Evolutionary conservation across 768 basidiomycete genomes (phyloP), one percentile per base, ranked within the genome.

Genomic region (Tubosaeta sp.): DNA sequence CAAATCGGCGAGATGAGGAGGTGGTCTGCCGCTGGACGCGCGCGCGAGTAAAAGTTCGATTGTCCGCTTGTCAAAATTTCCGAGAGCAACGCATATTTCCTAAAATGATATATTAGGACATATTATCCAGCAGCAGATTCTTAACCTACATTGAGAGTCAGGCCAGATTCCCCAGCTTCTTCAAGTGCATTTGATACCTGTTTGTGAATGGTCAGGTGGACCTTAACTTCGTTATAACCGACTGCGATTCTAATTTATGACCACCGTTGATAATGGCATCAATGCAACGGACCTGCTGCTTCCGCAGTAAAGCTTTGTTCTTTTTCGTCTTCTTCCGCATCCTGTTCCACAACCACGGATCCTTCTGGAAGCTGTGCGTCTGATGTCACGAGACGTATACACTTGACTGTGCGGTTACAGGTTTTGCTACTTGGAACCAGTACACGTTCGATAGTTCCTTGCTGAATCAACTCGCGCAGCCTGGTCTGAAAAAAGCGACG

Each of bases 401-500:
- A 91, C 58, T 82, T 82, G 32, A 84, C 76, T 32, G 58, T 66
- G 46, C 74, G 75, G 38, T 69, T 63, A 17, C 75, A 73, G 51
- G 75, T 74, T 57, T 76, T 81, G 50, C 69, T 72, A 61, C 77
- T 82, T 5, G 86, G 85, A 9, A 91, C 83, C 39, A 81, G 68
- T 27, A 93, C 80, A 53, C 82, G 84, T 64, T 93, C 91, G 33
- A 94, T 78, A 35, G 88, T 61, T 7, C 88, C 83, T 62, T 86
- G 80, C 48, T 82, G 79, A 17, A 88, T 78, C 60, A 94, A 74
- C 58, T 87, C 88, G 3, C 83, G 80, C 37, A 93, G 72, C 41
- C 90, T 77, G 33, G 78, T 81, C 62, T 84, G 82, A 65, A 94
- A 91, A 61, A 91, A 90, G 13, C 91, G 81, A n/a, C 91, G 80